phyloP scores from a whole-genome alignment of 108 stramenopile genomes.

The Nitzschia putrida region DNA sequence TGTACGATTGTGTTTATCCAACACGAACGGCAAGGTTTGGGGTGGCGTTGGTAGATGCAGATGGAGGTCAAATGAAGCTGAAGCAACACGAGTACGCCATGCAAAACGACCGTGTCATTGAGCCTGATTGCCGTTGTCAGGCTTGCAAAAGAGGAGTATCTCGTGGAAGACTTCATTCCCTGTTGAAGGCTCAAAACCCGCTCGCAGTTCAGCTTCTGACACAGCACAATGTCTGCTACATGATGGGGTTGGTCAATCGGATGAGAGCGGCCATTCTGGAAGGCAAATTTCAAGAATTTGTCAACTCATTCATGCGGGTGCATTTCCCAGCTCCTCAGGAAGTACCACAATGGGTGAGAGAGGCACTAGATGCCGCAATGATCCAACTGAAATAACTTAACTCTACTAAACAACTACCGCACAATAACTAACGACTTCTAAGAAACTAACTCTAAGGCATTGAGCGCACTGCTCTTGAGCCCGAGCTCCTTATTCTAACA shows the following conservation, averaged over 20 bases:
- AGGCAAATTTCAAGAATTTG: constrained; percentile 73
- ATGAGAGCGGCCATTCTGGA: constrained; percentile 92
- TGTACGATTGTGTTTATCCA: constrained; percentile 99
- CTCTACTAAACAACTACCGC: no score
- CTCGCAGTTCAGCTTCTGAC: constrained; percentile 88
- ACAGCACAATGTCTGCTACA: constrained; percentile 94
- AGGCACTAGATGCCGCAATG: constrained; percentile 73
- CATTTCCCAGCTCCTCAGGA: constrained; percentile 65
- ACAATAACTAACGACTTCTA: no score
- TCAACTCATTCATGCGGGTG: constrained; percentile 59
- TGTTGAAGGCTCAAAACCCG: constrained; percentile 78
- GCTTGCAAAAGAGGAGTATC: constrained; percentile 75
- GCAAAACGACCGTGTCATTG: constrained; percentile 52
- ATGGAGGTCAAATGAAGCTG: constrained; percentile 69
- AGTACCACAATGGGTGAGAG: constrained; percentile 83
- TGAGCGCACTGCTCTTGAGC: no score
- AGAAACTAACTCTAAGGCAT: no score
- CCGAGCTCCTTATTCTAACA: no score
- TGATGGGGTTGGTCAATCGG: constrained; percentile 81
- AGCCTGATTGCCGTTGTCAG: constrained; percentile 76
- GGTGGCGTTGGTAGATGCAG: constrained; percentile 76
- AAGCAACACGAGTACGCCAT: constrained; percentile 72
- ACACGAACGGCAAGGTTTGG: constrained; percentile 97
- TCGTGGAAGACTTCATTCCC: constrained; percentile 71
- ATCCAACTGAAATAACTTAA: background rate